These are phyloP conservation scores for Nemania sp. DNA, from an alignment of 2,329 filamentous ascomycete genomes.

Conservation along the genomic window DNA sequence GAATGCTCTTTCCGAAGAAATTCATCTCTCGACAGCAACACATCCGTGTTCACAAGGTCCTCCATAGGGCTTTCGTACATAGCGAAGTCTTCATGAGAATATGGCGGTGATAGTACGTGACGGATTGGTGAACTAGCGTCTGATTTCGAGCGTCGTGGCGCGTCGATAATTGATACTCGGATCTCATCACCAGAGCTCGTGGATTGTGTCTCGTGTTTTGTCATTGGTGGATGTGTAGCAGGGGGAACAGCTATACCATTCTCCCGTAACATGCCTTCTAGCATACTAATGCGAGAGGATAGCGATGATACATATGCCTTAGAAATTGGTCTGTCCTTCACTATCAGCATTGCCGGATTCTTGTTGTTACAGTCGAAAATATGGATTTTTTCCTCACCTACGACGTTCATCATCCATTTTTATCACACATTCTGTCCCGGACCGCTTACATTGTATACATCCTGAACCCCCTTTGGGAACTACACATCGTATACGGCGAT, in stretches of 20 bases:
- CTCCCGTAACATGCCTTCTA: conserved; percentile 39
- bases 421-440: conserved; percentile 40
- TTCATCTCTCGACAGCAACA: conserved; percentile 7
- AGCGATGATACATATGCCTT: conserved; percentile 41
- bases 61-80: conserved; percentile 34
- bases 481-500: conserved; percentile 41
- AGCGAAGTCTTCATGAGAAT: conserved; percentile 38
- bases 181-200: conserved; percentile 30
- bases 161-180: conserved; percentile 9
- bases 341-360: conserved; percentile 16
- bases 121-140: conserved; percentile 22
- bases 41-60: conserved; percentile 13
- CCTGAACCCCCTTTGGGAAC: conserved; percentile 37
- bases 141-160: conserved; percentile 28
- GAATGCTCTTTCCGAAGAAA: conserved; percentile 8
- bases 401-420: conserved; percentile 42
- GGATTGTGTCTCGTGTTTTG: conserved; percentile 34
- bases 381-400: conserved; percentile 32
- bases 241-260: conserved; percentile 33
- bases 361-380: not conserved
- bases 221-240: conserved; percentile 38
- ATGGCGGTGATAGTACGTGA: conserved; percentile 38
- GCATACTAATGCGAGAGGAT: conserved; percentile 37
- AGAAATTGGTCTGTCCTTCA: conserved; percentile 34
- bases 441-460: conserved; percentile 40